A percentile compares a stretch with the other conserved stretches of the same genome.
These are phyloP conservation scores for Huntiella savannae DNA, from an alignment of 2,329 filamentous ascomycete species.

Conservation along the genomic window DNA sequence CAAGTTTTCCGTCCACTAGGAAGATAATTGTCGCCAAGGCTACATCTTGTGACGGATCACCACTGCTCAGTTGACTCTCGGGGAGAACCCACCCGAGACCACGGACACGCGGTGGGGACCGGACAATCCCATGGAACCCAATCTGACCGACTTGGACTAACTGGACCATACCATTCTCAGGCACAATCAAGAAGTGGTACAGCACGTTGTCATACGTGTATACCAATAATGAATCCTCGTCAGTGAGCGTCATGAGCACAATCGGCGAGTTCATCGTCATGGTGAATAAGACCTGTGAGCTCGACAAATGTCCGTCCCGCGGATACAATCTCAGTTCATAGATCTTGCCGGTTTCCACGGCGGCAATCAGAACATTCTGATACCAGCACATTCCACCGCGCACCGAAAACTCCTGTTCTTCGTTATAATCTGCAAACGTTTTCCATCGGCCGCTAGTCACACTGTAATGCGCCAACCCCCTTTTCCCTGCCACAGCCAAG, in stretches of 20 bases:
- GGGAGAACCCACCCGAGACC: constrained; percentile 92
- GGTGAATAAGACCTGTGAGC: constrained; percentile 51
- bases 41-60: constrained; percentile 90
- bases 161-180: constrained; percentile 46
- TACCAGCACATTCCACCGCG: constrained; percentile 98
- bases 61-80: constrained; percentile 70
- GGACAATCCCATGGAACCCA: constrained; percentile 86
- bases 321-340: constrained; percentile 88
- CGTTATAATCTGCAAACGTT: constrained; percentile 61
- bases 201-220: constrained; percentile 95
- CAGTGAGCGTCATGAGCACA: constrained; percentile 75
- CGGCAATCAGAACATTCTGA: constrained; percentile 82
- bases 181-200: constrained; percentile 81
- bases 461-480: constrained; percentile 89
- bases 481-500: constrained; percentile 81
- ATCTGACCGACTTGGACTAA: constrained; percentile 94
- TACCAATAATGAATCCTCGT: constrained; percentile 83
- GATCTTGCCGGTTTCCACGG: constrained; percentile 66
- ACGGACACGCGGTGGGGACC: constrained; percentile 78
- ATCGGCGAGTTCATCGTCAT: constrained; percentile 68
- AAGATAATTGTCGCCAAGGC: constrained; percentile 85
- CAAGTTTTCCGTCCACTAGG: constrained; percentile 91
- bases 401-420: constrained; percentile 82
- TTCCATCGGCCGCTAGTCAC: constrained; percentile 91
- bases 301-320: constrained; percentile 61